A percentile compares a stretch with the other conserved stretches of the same genome.
phyloP scores from a whole-genome alignment of 2,329 filamentous ascomycete species.

The Pseudogymnoascus sp. region DNA sequence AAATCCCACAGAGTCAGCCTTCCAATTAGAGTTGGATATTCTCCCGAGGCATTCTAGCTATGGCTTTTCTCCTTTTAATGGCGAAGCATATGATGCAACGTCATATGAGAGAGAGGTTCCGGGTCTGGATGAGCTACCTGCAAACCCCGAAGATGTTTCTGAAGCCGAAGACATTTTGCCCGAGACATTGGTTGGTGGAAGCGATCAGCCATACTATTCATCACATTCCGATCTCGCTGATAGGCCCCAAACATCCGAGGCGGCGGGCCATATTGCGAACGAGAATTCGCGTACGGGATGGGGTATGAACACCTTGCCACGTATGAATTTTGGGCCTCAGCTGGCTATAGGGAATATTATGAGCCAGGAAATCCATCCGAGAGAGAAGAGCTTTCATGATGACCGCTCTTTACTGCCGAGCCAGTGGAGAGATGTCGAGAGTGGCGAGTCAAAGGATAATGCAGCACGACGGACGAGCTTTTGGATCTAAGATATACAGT shows the following conservation, averaged over 20 bases:
- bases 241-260: not conserved
- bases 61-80: not conserved
- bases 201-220: not conserved
- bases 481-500: constrained; percentile 13
- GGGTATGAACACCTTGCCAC: not conserved
- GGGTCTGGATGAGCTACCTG: constrained; percentile 1
- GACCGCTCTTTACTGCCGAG: constrained; percentile 22
- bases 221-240: not conserved
- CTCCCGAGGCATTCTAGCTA: not conserved
- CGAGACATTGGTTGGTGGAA: not conserved
- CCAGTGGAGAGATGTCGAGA: constrained; percentile 14
- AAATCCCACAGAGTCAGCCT: not conserved
- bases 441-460: not conserved
- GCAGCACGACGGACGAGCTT: constrained; percentile 19
- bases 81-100: constrained; percentile 1
- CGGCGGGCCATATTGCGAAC: not conserved
- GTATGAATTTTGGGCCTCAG: not conserved
- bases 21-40: not conserved
- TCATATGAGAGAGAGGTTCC: constrained; percentile 7
- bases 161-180: not conserved
- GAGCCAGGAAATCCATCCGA: not conserved
- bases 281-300: not conserved
- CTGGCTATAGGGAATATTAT: constrained; percentile 1
- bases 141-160: not conserved
- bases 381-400: constrained; percentile 21